A percentile compares a stretch with the other conserved stretches of the same genome.
phyloP scores from a whole-genome alignment of 257 asterid species.

The Leptodermis oblonga region DNA sequence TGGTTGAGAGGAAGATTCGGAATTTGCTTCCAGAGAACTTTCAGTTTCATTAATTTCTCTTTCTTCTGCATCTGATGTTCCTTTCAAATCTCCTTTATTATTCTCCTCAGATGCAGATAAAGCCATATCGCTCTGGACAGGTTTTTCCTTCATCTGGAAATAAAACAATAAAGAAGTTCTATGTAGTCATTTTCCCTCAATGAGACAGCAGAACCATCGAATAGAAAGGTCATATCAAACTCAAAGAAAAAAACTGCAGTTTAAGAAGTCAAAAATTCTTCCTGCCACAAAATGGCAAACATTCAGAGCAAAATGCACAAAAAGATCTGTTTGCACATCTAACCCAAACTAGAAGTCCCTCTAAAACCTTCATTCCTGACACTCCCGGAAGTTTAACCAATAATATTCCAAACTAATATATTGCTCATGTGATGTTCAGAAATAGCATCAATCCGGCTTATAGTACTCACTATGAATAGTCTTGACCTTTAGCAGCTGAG shows the following conservation, averaged over 20 bases:
- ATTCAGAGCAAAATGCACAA: slow-evolving; percentile 7
- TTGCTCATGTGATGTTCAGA: background rate
- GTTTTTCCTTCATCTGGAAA: slow-evolving; percentile 59
- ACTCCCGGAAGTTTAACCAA: background rate
- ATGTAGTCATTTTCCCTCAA: slow-evolving; percentile 8
- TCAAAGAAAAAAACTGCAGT: background rate
- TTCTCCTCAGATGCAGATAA: slow-evolving; percentile 46
- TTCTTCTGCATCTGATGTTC: slow-evolving; percentile 49
- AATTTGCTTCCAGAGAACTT: slow-evolving; percentile 27
- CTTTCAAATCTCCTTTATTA: slow-evolving; percentile 35
- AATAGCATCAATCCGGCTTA: background rate
- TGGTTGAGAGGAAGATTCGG: slow-evolving; percentile 28
- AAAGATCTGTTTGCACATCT: background rate
- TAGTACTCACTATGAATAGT: background rate
- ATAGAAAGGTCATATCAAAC: background rate
- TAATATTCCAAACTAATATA: background rate
- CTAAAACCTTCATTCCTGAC: too few species aligned
- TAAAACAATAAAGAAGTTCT: slow-evolving; percentile 1
- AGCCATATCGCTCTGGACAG: slow-evolving; percentile 45
- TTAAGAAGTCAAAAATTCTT: background rate
- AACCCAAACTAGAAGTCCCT: background rate
- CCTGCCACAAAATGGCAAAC: background rate
- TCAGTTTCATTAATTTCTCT: slow-evolving; percentile 39
- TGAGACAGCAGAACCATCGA: background rate
- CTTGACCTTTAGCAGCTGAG: background rate